Conservation (phyloP, 345 rosid genomes). For the Carallia brachiata region DNA sequence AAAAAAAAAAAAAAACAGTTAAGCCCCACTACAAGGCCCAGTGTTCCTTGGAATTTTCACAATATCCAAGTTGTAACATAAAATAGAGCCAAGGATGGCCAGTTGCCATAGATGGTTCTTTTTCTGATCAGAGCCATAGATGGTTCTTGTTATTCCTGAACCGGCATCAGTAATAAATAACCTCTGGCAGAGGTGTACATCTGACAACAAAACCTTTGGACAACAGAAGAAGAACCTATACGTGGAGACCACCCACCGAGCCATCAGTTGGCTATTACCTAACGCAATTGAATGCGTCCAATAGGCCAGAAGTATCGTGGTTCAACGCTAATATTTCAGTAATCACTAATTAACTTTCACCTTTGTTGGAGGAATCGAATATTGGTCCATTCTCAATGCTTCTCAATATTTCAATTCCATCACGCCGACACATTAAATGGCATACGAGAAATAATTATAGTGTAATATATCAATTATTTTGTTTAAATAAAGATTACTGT, state of each 20-base stretch:
- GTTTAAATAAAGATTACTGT: too few relatives aligned
- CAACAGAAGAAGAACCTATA: not conserved
- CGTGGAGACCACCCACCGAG: not conserved
- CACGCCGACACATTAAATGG: too few relatives aligned
- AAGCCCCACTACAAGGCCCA: conserved; percentile 15
- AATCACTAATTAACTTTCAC: not conserved
- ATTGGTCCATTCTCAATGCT: too few relatives aligned
- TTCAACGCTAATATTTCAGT: not conserved
- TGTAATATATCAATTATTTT: too few relatives aligned
- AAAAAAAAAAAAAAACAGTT: not conserved
- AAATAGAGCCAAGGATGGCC: not conserved
- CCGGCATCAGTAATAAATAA: not conserved
- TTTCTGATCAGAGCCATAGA: not conserved
- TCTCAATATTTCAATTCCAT: too few relatives aligned
- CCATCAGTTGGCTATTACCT: not conserved
- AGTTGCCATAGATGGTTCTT: not conserved
- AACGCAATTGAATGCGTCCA: conserved; percentile 20
- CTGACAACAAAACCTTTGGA: not conserved
- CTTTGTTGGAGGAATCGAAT: too few relatives aligned
- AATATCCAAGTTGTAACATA: not conserved
- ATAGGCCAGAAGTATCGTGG: not conserved
- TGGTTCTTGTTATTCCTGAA: not conserved
- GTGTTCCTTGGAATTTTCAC: not conserved
- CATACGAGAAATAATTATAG: too few relatives aligned
- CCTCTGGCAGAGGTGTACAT: not conserved